Base-by-base conservation (phyloP, 2,329 filamentous ascomycete species). In the Clarireedia homoeocarpa region DNA sequence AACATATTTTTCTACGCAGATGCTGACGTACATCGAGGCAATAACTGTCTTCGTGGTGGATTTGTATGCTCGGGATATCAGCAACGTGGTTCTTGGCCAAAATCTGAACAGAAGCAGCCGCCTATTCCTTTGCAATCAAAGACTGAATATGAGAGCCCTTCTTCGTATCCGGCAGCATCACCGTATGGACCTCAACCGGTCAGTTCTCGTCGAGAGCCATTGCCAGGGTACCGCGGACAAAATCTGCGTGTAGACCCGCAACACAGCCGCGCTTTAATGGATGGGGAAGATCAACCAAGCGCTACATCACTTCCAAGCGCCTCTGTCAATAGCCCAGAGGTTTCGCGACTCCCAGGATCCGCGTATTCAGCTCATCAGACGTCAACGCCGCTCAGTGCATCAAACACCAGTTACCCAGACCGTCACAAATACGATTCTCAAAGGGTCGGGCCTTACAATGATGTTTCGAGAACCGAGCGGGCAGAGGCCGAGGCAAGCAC, bases 41-140 rank as follows among this genome's bases (percentile, higher is more conserved):
- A 86, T 69, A 97, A 99, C 67, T 99, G 94, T 73, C 79, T 88
- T 55, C 87, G 90, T 59, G 92, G 94, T 46, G 89, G 89, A 15
- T 97, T 97, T 70, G 77, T 89, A 36, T 99, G 94, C 70, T 87
- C 89, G 64, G 94, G 94, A 51, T 99, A 99, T 72, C 88, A 88
- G 54, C 85, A 88, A 63, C 82, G 89, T 65, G 84, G 85, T 44
- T 78, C 82, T 51, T 94, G 88, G 85, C 83, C 86, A 61, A 95
- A 92, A 72, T 83, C 86, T 34, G 85, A 87, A 59, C 84, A 74
- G 67, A 84, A 87, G 63, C 81, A 84, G 63, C 73, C 78, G 51
- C 81, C 85, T 50, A 80, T 91, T 62, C 88, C 86, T 58, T 79
- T 95, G 50, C 89, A 95, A 72, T 91, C 90, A 20, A 95, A 95